A percentile compares a stretch with the other conserved stretches of the same genome.
Conservation (phyloP, 2,329 filamentous ascomycete species). For the Claviceps pazoutovae region DNA sequence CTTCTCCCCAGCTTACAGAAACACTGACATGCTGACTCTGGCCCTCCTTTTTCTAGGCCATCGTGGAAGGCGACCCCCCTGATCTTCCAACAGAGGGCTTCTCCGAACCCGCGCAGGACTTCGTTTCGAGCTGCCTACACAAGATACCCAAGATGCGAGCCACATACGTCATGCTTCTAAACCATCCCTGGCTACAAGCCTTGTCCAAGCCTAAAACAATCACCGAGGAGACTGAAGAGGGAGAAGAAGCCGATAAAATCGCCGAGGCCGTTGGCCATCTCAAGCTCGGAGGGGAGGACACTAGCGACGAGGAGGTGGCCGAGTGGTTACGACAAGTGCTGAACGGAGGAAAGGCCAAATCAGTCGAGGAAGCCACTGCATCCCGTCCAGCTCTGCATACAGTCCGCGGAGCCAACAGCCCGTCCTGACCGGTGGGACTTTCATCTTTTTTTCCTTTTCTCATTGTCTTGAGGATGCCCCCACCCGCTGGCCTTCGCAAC, state of each 20-base stretch:
- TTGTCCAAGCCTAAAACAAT: constrained; percentile 67
- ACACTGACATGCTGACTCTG: constrained; percentile 4
- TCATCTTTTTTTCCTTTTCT: neutral
- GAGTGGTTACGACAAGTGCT: constrained; percentile 68
- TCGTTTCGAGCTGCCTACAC: constrained; percentile 80
- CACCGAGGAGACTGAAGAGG: constrained; percentile 53
- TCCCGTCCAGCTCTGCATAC: constrained; percentile 72
- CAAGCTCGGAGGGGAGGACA: constrained; percentile 22
- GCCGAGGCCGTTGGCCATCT: constrained; percentile 31
- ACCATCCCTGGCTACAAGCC: constrained; percentile 74
- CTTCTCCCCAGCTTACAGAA: neutral
- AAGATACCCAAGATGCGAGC: constrained; percentile 86
- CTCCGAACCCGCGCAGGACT: constrained; percentile 67
- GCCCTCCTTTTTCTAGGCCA: constrained; percentile 48
- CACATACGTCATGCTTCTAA: constrained; percentile 80
- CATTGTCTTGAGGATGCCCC: no score
- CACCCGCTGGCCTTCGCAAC: no score
- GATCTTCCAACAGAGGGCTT: constrained; percentile 67
- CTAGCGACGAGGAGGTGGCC: constrained; percentile 67
- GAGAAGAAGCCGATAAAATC: constrained; percentile 30
- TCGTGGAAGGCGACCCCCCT: constrained; percentile 93
- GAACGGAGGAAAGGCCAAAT: constrained; percentile 39
- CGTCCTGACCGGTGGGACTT: constrained; percentile 8
- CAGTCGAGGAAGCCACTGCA: constrained; percentile 29
- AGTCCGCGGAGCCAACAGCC: constrained; percentile 41